Evolutionary conservation across 2,329 filamentous ascomycete species (phyloP).

Genomic region (Blumeriella jaapii): DNA sequence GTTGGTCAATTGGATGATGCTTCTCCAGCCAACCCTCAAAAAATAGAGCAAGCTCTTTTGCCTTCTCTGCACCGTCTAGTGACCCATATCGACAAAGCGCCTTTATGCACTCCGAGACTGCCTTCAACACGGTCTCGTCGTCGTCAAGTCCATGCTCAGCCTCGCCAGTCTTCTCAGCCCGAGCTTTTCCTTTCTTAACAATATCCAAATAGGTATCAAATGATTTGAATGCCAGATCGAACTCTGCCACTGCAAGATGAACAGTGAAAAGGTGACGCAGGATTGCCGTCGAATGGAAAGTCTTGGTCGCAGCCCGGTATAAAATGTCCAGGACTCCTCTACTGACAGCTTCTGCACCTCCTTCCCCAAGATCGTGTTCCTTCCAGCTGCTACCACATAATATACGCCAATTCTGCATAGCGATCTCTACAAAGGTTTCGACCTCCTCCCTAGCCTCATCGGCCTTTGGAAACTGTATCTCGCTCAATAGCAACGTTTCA

Average conservation of each 20-base stretch:
- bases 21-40: slow-evolving; percentile 68
- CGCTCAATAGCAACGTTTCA: slow-evolving; percentile 64
- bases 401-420: slow-evolving; percentile 76
- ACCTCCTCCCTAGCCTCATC: slow-evolving; percentile 68
- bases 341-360: slow-evolving; percentile 64
- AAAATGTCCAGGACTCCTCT: slow-evolving; percentile 74
- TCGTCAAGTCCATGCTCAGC: slow-evolving; percentile 62
- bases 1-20: slow-evolving; percentile 26
- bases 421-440: slow-evolving; percentile 68
- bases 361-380: slow-evolving; percentile 69
- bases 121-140: slow-evolving; percentile 65
- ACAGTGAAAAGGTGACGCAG: slow-evolving; percentile 78
- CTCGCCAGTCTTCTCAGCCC: slow-evolving; percentile 68
- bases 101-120: slow-evolving; percentile 67
- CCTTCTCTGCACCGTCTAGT: slow-evolving; percentile 64
- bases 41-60: slow-evolving; percentile 55
- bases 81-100: slow-evolving; percentile 76
- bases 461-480: slow-evolving; percentile 76
- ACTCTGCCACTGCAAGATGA: slow-evolving; percentile 79
- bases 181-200: slow-evolving; percentile 71
- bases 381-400: slow-evolving; percentile 71
- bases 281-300: slow-evolving; percentile 87
- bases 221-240: slow-evolving; percentile 80
- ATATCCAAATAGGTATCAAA: slow-evolving; percentile 89
- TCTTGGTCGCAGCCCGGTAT: slow-evolving; percentile 83